Conservation (phyloP, 1,284 basidiomycete genomes). For the Stereum hirsutum region DNA sequence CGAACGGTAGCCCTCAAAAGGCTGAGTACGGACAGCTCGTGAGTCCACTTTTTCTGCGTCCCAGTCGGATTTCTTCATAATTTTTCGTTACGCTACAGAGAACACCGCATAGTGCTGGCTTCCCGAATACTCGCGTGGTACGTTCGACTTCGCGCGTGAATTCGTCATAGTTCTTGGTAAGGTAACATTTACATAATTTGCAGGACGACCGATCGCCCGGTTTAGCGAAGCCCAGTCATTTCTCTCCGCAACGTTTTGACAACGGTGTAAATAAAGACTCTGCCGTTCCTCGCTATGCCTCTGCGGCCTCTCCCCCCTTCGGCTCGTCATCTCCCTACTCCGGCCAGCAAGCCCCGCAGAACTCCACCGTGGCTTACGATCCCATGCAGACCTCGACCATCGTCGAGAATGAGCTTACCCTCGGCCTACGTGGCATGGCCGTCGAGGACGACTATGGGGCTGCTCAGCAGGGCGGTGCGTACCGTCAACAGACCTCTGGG, state of each 20-base stretch:
- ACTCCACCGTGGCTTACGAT: slow-evolving; percentile 27
- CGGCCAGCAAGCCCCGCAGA: slow-evolving; percentile 16
- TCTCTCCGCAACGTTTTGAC: slow-evolving; percentile 48
- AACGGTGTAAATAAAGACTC: slow-evolving; percentile 31
- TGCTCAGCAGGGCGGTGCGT: slow-evolving; percentile 17
- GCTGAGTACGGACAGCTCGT: slow-evolving; percentile 34
- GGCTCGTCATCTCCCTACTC: slow-evolving; percentile 14
- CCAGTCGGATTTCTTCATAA: slow-evolving; percentile 18
- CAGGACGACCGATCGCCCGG: slow-evolving; percentile 38
- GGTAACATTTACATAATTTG: slow-evolving; percentile 8
- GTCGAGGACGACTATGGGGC: slow-evolving; percentile 49
- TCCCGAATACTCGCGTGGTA: slow-evolving; percentile 32
- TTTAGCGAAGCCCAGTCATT: slow-evolving; percentile 28
- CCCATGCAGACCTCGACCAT: slow-evolving; percentile 29
- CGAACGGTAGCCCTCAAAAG: slow-evolving; percentile 34
- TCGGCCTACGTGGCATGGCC: slow-evolving; percentile 54
- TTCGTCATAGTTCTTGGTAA: slow-evolving; percentile 9
- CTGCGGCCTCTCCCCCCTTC: slow-evolving; percentile 34
- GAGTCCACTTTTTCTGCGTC: slow-evolving; percentile 1
- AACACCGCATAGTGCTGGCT: slow-evolving; percentile 28
- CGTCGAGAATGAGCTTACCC: slow-evolving; percentile 44
- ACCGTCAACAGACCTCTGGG: slow-evolving; percentile 16
- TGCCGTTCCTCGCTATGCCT: slow-evolving; percentile 27
- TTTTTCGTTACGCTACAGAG: slow-evolving; percentile 37
- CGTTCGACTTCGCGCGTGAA: slow-evolving; percentile 11